Conservation (phyloP, 2,329 filamentous ascomycete species). For the Teratosphaeriaceae sp. region DNA sequence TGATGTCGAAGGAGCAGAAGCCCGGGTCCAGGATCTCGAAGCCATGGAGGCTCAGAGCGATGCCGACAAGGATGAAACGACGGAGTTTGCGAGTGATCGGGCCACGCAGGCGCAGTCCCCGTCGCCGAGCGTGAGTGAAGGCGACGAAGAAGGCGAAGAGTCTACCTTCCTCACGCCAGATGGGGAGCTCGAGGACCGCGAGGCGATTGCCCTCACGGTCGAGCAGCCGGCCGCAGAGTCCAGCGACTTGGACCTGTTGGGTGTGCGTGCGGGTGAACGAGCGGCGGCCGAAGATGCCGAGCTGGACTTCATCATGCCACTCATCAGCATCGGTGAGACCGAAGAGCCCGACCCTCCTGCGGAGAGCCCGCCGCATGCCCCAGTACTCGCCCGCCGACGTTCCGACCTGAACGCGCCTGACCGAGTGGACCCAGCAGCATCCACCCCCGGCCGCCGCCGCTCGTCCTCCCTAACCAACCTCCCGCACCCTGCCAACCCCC, state of each 20-base stretch:
- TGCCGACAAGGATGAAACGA: neutral
- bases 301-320: neutral
- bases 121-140: neutral
- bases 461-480: conserved; percentile 10
- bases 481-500: neutral
- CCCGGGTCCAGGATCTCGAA: too few relatives aligned
- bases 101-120: too few relatives aligned
- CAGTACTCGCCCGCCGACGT: neutral
- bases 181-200: neutral
- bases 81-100: too few relatives aligned
- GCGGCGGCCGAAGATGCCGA: neutral
- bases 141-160: neutral
- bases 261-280: neutral
- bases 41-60: neutral
- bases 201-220: neutral
- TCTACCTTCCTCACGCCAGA: neutral
- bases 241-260: too few relatives aligned
- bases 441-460: neutral
- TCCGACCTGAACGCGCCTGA: neutral
- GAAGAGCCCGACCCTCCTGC: too few relatives aligned
- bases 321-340: neutral
- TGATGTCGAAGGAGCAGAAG: too few relatives aligned
- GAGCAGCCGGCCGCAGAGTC: too few relatives aligned
- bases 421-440: neutral
- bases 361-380: too few relatives aligned